These are phyloP conservation scores for Candida pini DNA, from an alignment of 805 yeast species.

Conservation along the genomic window DNA sequence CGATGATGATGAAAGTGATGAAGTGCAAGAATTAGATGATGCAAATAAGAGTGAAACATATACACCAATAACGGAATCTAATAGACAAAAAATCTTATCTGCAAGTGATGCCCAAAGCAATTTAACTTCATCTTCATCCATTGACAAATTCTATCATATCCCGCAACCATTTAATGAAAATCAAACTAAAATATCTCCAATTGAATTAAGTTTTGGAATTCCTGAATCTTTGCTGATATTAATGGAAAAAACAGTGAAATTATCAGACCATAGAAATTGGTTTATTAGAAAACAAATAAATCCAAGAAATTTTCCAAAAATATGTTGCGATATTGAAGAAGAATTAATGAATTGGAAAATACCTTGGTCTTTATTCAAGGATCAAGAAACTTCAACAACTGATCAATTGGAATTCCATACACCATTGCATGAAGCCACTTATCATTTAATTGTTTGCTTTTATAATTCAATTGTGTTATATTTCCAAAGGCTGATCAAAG, in stretches of 20 bases:
- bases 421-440: slow-evolving; percentile 36
- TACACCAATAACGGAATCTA: not conserved
- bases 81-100: not conserved
- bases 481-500: slow-evolving; percentile 42
- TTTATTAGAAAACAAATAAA: slow-evolving; percentile 35
- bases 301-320: slow-evolving; percentile 50
- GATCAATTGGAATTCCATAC: slow-evolving; percentile 27
- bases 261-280: slow-evolving; percentile 48
- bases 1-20: slow-evolving; percentile 2
- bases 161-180: slow-evolving; percentile 15
- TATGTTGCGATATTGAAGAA: slow-evolving; percentile 52
- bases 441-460: slow-evolving; percentile 34
- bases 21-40: slow-evolving; percentile 1
- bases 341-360: slow-evolving; percentile 41
- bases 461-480: slow-evolving; percentile 40
- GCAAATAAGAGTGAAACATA: slow-evolving; percentile 1
- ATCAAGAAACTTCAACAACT: slow-evolving; percentile 4
- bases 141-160: slow-evolving; percentile 10
- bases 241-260: slow-evolving; percentile 38
- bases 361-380: slow-evolving; percentile 37
- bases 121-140: not conserved
- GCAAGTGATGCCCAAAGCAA: slow-evolving; percentile 10
- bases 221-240: slow-evolving; percentile 42
- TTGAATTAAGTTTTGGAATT: slow-evolving; percentile 42
- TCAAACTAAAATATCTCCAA: slow-evolving; percentile 11